Evolutionary conservation across 2,329 filamentous ascomycete genomes (phyloP).

Genomic region (Lasiodiplodia theobromae): DNA sequence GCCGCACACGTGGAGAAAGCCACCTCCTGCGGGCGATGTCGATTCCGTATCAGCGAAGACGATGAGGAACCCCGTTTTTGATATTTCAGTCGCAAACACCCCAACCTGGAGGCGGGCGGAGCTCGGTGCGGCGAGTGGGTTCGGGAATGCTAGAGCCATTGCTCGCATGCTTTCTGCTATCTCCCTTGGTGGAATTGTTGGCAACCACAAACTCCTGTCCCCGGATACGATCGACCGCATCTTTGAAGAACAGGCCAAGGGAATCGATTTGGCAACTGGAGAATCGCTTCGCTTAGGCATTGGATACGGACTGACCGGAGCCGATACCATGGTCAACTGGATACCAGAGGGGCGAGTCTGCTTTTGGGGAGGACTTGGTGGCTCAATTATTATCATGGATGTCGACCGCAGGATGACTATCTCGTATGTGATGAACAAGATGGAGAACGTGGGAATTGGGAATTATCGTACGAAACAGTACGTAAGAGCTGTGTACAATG

Average conservation of each 20-base stretch:
- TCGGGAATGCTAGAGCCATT: conserved; percentile 52
- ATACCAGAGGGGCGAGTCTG: conserved; percentile 9
- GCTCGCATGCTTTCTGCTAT: conserved; percentile 53
- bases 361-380: conserved; percentile 37
- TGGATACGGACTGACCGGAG: neutral
- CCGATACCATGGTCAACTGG: neutral
- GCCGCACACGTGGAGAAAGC: neutral
- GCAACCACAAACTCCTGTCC: conserved; percentile 49
- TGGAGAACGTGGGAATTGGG: conserved; percentile 26
- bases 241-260: neutral
- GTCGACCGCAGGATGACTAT: conserved; percentile 33
- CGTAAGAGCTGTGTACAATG: neutral
- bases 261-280: neutral
- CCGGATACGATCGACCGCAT: neutral
- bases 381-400: conserved; percentile 34
- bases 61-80: neutral
- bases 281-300: neutral
- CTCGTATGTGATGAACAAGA: conserved; percentile 35
- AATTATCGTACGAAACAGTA: neutral
- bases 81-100: neutral
- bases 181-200: conserved; percentile 42
- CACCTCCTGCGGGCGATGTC: too few relatives aligned
- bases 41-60: neutral
- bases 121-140: conserved; percentile 1
- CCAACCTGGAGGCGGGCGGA: neutral